phyloP scores from a whole-genome alignment of 2,329 filamentous ascomycete genomes.

The Aspergillus calidoustus region DNA sequence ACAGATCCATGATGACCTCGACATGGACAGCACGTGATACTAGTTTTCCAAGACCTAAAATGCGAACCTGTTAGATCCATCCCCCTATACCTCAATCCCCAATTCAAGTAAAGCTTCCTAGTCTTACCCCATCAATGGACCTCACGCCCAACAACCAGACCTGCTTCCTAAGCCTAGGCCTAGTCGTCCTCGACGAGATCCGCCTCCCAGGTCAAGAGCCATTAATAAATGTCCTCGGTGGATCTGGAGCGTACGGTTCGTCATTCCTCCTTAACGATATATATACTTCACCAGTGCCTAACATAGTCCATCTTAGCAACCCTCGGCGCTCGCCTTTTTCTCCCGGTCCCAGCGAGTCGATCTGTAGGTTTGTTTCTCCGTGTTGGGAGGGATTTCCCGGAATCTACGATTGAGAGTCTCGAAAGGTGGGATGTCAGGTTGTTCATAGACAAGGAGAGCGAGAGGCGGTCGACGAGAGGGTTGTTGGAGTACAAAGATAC shows the following conservation, averaged over 20 bases:
- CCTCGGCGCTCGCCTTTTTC: conserved; percentile 34
- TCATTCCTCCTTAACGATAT: neutral
- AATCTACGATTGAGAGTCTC: conserved; percentile 13
- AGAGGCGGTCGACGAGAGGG: conserved; percentile 28
- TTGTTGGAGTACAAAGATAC: conserved; percentile 34
- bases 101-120: too few species aligned
- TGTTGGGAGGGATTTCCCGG: conserved; percentile 33
- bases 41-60: too few species aligned
- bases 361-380: conserved; percentile 31
- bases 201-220: conserved; percentile 29
- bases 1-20: too few species aligned
- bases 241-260: conserved; percentile 39
- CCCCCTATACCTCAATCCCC: too few species aligned
- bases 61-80: too few species aligned
- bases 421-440: conserved; percentile 25
- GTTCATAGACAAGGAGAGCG: conserved; percentile 16
- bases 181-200: conserved; percentile 43
- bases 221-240: conserved; percentile 36
- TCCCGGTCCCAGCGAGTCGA: conserved; percentile 18
- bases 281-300: neutral
- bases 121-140: neutral
- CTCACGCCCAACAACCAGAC: conserved; percentile 5
- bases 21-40: too few species aligned
- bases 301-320: conserved; percentile 20
- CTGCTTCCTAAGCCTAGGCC: conserved; percentile 38